Evolutionary conservation across 176 grass and related monocot species (phyloP), one percentile per base, ranked within the genome.

Genomic region (Canna indica): DNA sequence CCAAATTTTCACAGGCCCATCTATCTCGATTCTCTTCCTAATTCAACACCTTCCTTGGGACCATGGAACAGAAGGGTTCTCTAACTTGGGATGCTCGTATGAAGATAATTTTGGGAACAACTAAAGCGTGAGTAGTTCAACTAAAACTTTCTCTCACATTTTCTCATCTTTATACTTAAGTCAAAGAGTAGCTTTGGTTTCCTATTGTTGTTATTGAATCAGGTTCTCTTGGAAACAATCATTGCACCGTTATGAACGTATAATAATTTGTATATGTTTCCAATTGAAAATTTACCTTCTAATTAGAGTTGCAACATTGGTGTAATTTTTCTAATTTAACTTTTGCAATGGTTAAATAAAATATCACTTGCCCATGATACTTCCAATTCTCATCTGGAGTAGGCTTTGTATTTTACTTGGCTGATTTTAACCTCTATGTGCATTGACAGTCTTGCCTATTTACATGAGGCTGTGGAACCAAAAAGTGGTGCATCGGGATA

Each of bases 81-180:
- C 50, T 72, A 20, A 72, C 70, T 36, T 72, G 70, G 70, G 70
- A 72, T 48, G 50, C 70, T 57, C 70, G 70, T 38, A 72, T 58
- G 33, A 72, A 56, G 70, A n/a, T n/a, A n/a, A n/a, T n/a, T n/a
- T n/a, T n/a, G n/a, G n/a, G n/a, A n/a, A n/a, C n/a, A n/a, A n/a
- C 70, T 16, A 72, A 72, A 72, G 70, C 70, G 70, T 72, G 58
- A 57, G 70, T 72, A 30, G 48, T 47, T 48, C 15, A 70, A 57
- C 31, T 36, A 32, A 58, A 72, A 57, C 48, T 72, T 26, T 15
- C 24, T 28, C 47, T 58, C 47, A n/a, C 22, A 20, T 58, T 57
- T 26, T 47, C 47, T 36, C 18, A 36, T 8, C 15, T 53, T 57
- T 45, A 44, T 16, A n/a, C 29, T n/a, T 59, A 29, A 63, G 3